Base-by-base conservation (phyloP, 1,284 basidiomycete species). In the Athelia sp. region DNA sequence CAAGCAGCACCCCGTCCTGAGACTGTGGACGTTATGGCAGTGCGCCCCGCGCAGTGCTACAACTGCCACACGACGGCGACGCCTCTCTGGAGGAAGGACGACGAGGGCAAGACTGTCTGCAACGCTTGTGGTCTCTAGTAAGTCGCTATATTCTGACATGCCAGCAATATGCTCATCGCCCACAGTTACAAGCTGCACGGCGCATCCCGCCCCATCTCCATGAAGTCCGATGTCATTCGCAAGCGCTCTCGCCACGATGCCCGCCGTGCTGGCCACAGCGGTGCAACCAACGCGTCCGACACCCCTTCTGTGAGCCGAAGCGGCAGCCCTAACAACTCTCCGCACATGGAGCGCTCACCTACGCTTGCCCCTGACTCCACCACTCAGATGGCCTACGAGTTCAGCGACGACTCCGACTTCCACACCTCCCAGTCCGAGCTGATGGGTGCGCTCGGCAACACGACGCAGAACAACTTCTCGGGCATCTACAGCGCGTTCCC, bases 51-150 rank as follows among this genome's bases (percentile, higher is more conserved):
- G 3, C 86, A 89, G 72, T 93, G 90, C 70, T 90, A 87, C 68
- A 93, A 93, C 62, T 93, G 90, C 69, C 86, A 90, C 59, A 93
- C 90, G 18, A 92, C 87, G 3, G 88, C 90, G 19, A 93, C 90
- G 3, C 91, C 90, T n/a, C 77, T 93, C 32, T 93, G 90, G 90
- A 76, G 91, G 56, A 92, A 92, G 66, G 90, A 93, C 61, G 90
- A 92, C 58, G 90, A 93, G 63, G 91, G 91, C 50, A 91, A 91
- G 73, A 92, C 90, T 1, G 88, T 93, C 45, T 93, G 91, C 74
- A 93, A 93, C 60, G 91, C 90, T 51, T 74, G 77, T 52, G 77
- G 77, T 26, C 60, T 79, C 32, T 79, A 79, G 77, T 79, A 62
- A 73, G 77, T 74, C 24, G 19, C 43, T 44, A 22, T 23, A 15